phyloP scores from a whole-genome alignment of 495 filamentous ascomycete species.

The Hyaloscypha hepaticicola region DNA sequence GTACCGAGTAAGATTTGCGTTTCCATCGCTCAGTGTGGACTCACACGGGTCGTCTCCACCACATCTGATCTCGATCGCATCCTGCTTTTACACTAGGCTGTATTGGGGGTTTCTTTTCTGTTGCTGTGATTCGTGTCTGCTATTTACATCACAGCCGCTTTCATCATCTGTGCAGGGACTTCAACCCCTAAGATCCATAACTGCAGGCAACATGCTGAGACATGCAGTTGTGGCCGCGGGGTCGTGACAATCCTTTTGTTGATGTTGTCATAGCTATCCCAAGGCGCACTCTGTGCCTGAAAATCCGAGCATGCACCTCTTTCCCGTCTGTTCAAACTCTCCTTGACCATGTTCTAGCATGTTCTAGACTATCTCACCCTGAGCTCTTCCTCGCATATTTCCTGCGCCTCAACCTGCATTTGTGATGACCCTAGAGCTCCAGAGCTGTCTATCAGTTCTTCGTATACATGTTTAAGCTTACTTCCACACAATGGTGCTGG shows the following conservation, averaged over 20 bases:
- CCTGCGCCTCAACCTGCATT: too few species aligned
- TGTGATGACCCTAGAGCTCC: too few species aligned
- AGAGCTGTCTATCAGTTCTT: too few species aligned
- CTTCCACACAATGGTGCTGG: slow-evolving; percentile 16
- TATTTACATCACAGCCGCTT: neutral
- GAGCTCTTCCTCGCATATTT: neutral
- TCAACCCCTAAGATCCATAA: neutral
- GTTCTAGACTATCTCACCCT: neutral
- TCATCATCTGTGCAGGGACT: neutral
- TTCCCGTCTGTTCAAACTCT: neutral
- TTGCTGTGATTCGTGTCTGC: neutral
- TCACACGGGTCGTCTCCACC: neutral
- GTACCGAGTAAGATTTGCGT: neutral
- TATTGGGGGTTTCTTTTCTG: neutral
- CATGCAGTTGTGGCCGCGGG: neutral
- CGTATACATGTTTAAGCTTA: neutral
- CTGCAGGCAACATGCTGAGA: neutral
- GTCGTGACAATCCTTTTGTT: neutral
- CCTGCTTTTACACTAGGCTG: neutral
- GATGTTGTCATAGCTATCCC: neutral
- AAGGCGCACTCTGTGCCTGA: neutral
- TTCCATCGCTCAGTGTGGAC: neutral
- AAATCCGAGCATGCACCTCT: neutral
- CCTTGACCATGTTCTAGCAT: neutral
- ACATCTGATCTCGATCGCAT: neutral